Evolutionary conservation across 768 basidiomycete genomes (phyloP).

Genomic region (Rhodotorula sphaerocarpa): DNA sequence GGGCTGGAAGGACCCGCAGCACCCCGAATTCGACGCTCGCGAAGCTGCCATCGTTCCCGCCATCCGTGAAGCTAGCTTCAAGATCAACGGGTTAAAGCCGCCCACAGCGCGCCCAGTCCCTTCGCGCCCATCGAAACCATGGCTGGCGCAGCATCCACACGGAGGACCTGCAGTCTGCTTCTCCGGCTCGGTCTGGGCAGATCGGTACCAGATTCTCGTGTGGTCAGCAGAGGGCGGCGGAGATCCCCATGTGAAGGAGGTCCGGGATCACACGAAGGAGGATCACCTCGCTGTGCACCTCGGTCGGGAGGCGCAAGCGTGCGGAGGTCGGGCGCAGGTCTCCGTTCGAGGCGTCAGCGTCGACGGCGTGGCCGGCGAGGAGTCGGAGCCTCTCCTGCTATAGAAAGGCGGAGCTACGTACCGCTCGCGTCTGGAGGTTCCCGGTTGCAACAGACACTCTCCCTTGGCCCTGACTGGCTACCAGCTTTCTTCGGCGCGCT

Average conservation of each 20-base stretch:
- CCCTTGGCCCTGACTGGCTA: no score
- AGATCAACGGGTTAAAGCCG: slow-evolving; percentile 11
- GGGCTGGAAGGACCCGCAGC: slow-evolving; percentile 18
- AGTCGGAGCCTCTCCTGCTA: slow-evolving; percentile 1
- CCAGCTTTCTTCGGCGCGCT: no score
- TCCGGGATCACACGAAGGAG: slow-evolving; percentile 24
- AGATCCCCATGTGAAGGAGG: not conserved
- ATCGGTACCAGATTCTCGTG: slow-evolving; percentile 23
- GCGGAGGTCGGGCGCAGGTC: slow-evolving; percentile 3
- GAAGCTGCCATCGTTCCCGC: slow-evolving; percentile 21
- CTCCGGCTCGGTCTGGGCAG: slow-evolving; percentile 24
- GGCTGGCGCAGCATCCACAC: not conserved
- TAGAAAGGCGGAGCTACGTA: not conserved
- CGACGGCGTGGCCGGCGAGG: not conserved
- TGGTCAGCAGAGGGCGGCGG: not conserved
- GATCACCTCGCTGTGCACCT: slow-evolving; percentile 12
- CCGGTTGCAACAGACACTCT: slow-evolving; percentile 2
- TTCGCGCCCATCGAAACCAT: slow-evolving; percentile 1
- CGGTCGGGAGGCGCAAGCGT: not conserved
- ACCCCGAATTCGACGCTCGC: slow-evolving; percentile 31
- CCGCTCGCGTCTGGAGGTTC: no score
- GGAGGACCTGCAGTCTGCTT: slow-evolving; percentile 1
- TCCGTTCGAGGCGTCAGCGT: slow-evolving; percentile 9
- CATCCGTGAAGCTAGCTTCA: slow-evolving; percentile 29
- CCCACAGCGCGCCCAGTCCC: slow-evolving; percentile 4